These are phyloP conservation scores for Talaromyces marneffei DNA, from an alignment of 2,329 filamentous ascomycete genomes.

Conservation along the genomic window DNA sequence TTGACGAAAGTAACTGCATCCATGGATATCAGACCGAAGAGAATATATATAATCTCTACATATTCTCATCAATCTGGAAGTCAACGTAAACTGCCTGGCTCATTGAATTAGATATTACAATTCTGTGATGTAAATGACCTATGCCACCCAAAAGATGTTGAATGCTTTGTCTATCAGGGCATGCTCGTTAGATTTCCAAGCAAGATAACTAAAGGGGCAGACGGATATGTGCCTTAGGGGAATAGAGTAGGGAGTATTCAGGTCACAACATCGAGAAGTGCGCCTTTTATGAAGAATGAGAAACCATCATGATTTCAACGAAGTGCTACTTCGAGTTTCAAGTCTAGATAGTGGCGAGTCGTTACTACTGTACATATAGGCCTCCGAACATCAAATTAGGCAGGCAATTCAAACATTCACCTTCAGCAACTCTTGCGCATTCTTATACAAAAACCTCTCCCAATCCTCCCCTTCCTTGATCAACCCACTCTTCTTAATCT, in stretches of 20 bases:
- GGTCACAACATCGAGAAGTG: neutral
- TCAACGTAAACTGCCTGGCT: too few species aligned
- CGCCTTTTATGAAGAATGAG: neutral
- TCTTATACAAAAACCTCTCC: slow-evolving; percentile 46
- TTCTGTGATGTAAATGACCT: too few species aligned
- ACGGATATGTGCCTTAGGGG: too few species aligned
- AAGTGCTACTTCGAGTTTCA: neutral
- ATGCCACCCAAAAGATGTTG: too few species aligned
- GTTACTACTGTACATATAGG: neutral
- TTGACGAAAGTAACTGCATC: too few species aligned
- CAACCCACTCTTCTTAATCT: slow-evolving; percentile 46
- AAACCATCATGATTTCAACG: neutral
- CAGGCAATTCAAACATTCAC: neutral
- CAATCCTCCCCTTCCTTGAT: slow-evolving; percentile 46
- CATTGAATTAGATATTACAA: too few species aligned
- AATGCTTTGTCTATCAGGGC: too few species aligned
- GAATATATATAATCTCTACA: too few species aligned
- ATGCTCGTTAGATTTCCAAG: too few species aligned
- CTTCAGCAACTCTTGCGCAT: slow-evolving; percentile 46
- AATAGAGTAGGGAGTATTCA: neutral
- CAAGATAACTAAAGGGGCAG: too few species aligned
- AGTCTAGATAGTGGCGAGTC: neutral
- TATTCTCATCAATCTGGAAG: too few species aligned
- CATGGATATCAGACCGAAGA: too few species aligned
- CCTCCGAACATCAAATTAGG: neutral